Percentiles rank a stretch among this genome's conserved stretches.
phyloP scores from a whole-genome alignment of 495 filamentous ascomycete genomes.

The Hypoxylon subgilvum region DNA sequence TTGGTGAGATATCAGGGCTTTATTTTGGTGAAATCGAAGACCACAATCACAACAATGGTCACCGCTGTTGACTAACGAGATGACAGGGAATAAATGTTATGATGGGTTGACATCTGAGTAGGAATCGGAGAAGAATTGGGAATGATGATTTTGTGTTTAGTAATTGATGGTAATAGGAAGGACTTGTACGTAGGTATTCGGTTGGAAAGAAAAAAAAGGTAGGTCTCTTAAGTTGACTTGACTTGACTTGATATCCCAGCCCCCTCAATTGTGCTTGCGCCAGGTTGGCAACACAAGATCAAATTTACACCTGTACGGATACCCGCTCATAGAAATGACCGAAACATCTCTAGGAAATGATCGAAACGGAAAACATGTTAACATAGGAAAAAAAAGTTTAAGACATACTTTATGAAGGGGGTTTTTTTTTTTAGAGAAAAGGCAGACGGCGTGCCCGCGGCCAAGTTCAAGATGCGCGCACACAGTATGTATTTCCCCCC shows the following conservation, averaged over 20 bases:
- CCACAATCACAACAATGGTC: background rate
- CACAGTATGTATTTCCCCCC: background rate
- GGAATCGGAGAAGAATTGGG: too few relatives aligned
- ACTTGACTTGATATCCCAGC: slow-evolving; percentile 22
- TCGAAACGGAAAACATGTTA: background rate
- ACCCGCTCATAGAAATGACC: background rate
- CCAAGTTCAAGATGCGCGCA: slow-evolving; percentile 6
- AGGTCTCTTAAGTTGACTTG: slow-evolving; percentile 5
- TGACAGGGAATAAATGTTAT: slow-evolving; percentile 9
- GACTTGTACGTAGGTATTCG: background rate
- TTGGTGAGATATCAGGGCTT: slow-evolving; percentile 1
- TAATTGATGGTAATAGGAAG: too few relatives aligned
- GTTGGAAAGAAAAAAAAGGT: slow-evolving; percentile 1
- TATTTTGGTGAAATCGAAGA: background rate
- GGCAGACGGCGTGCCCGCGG: slow-evolving; percentile 1
- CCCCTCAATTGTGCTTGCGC: slow-evolving; percentile 34
- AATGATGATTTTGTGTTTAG: background rate
- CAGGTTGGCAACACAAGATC: slow-evolving; percentile 26
- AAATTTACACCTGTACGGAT: slow-evolving; percentile 12
- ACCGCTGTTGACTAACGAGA: slow-evolving; percentile 12
- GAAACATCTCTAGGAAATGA: slow-evolving; percentile 2
- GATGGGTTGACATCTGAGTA: too few relatives aligned
- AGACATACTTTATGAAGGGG: background rate
- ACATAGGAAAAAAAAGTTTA: background rate
- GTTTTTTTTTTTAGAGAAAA: slow-evolving; percentile 2